Conservation (phyloP, 768 basidiomycete genomes). For the Erythrobasidium yunnanense region DNA sequence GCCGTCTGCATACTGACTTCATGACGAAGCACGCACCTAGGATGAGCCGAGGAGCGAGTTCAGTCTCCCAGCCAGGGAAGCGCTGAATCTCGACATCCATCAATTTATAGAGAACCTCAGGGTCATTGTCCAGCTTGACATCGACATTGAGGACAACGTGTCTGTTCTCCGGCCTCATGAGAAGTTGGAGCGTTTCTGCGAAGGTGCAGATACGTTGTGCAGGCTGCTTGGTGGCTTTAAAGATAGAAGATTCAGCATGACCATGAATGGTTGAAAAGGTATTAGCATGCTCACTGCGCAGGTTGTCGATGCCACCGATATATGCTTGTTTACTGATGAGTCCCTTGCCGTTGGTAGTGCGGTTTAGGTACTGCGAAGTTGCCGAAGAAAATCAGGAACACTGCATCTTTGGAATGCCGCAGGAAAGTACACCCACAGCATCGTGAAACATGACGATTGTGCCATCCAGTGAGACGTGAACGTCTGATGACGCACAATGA, state of each 20-base stretch:
- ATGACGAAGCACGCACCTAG: constrained; percentile 68
- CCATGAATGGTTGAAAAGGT: neutral
- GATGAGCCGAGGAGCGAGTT: constrained; percentile 66
- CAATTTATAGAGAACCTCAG: constrained; percentile 66
- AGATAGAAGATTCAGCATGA: neutral
- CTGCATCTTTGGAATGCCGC: neutral
- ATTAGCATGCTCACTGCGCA: constrained; percentile 49
- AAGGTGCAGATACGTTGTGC: constrained; percentile 84
- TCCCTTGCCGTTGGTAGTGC: constrained; percentile 68
- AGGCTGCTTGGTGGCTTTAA: constrained; percentile 39
- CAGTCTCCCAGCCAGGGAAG: constrained; percentile 61
- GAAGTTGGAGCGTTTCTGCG: constrained; percentile 61
- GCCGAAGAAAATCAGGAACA: neutral
- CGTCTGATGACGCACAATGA: constrained; percentile 52
- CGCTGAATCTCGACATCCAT: constrained; percentile 59
- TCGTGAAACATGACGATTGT: constrained; percentile 95
- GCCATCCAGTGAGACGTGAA: constrained; percentile 79
- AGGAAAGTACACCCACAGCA: constrained; percentile 48
- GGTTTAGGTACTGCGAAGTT: constrained; percentile 48
- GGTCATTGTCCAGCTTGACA: constrained; percentile 86
- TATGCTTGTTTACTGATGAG: constrained; percentile 60
- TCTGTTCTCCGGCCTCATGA: constrained; percentile 53
- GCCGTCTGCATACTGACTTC: constrained; percentile 55
- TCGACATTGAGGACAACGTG: constrained; percentile 53
- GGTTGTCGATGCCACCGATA: constrained; percentile 62